Base-by-base conservation (phyloP, 2,329 filamentous ascomycete genomes). In the Proliferodiscus dingleyae region DNA sequence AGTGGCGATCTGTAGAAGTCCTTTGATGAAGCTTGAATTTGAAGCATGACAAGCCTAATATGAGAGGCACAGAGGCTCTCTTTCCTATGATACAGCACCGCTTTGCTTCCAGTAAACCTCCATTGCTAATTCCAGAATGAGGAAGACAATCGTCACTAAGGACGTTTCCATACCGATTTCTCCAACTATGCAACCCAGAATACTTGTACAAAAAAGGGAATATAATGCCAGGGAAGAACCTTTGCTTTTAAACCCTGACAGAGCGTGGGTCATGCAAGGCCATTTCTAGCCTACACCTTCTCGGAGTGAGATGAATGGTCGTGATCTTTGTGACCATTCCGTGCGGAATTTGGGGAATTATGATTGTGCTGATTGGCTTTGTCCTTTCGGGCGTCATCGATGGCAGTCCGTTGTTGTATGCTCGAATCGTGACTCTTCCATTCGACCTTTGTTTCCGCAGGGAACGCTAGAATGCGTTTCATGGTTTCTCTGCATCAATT, bases 361-460 rank as follows among this genome's bases (percentile, higher is more conserved):
- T 64, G 54, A 44, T 64, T 61, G 50, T 71, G 68, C 55, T 78
- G 74, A 46, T 68, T 67, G 15, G 72, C 77, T 69, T 95, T 95
- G 62, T 95, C 89, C 57, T 91, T 88, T 51, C 90, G 85, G 45
- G 88, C 87, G 67, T 95, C 89, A 61, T 96, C 90, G 53, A 95
- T 89, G 16, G 87, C 87, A 23, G 85, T 87, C 56, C 89, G 81
- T 70, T 96, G 90, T 57, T 89, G 86, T 63, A 98, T 96, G 67
- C 89, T 95, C 54, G 91, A 88, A 63, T 96, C 90, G 66, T 98
- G 93, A 63, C 86, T 93, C 71, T 95, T 95, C 81, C 90, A 98
- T 58, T 93, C 83, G 49, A 98, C 85, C 61, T 86, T 87, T 29
- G 93, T 97, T 65, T 95, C 91, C 36, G 81, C 71, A 1, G 91